These are phyloP conservation scores for Elsinoe perseae DNA, from an alignment of 2,329 filamentous ascomycete genomes.

Conservation along the genomic window DNA sequence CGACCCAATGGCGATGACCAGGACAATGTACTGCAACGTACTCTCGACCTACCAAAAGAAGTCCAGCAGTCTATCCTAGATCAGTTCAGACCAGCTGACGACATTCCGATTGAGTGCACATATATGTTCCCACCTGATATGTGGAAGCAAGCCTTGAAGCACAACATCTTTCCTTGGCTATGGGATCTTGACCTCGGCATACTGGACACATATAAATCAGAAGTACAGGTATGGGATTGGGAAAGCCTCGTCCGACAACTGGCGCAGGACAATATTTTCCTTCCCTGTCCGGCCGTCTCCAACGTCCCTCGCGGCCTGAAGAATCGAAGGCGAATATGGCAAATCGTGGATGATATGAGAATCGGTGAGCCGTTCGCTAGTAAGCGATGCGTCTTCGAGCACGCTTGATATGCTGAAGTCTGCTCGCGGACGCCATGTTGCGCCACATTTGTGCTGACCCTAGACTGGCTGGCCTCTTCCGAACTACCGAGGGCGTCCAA, in stretches of 20 bases:
- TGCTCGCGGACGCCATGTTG: too few relatives aligned
- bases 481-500: too few relatives aligned
- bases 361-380: background rate
- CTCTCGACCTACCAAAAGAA: background rate
- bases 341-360: background rate
- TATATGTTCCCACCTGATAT: background rate
- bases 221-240: background rate
- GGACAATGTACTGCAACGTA: background rate
- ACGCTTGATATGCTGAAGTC: too few relatives aligned
- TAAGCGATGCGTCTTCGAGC: background rate
- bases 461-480: too few relatives aligned
- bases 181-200: background rate
- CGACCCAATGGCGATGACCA: background rate
- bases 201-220: background rate
- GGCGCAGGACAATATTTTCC: background rate
- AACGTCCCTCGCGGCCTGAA: background rate
- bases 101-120: background rate
- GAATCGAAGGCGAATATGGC: background rate
- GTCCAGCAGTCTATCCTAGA: background rate
- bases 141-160: background rate
- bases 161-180: background rate
- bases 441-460: too few relatives aligned
- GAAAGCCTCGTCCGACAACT: background rate
- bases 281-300: background rate
- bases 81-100: background rate